Evolutionary conservation across 306 rosid species (phyloP).

Genomic region (Begonia loranthoides): DNA sequence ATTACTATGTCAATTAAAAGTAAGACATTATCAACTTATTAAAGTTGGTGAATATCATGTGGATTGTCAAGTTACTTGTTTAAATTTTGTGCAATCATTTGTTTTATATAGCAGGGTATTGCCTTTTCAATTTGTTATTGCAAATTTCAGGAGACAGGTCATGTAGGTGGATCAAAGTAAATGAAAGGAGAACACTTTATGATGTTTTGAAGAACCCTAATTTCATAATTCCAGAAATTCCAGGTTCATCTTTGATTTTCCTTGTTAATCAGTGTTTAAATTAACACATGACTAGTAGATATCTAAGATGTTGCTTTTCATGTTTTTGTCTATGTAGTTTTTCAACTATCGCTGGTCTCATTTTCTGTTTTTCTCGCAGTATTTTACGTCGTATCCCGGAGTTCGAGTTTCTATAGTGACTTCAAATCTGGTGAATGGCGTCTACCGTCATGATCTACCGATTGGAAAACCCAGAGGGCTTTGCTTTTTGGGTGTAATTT

Average conservation of each 20-base stretch:
- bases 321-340: background rate
- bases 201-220: slow-evolving; percentile 46
- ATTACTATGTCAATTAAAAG: too few species aligned
- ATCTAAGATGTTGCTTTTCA: background rate
- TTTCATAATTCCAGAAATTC: slow-evolving; percentile 59
- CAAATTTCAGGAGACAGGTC: slow-evolving; percentile 23
- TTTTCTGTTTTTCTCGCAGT: slow-evolving; percentile 40
- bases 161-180: slow-evolving; percentile 66
- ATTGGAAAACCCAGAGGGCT: too few species aligned
- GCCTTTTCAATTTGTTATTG: background rate
- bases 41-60: too few species aligned
- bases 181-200: slow-evolving; percentile 49
- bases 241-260: slow-evolving; percentile 31
- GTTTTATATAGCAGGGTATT: too few species aligned
- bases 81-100: too few species aligned
- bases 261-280: background rate
- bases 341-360: background rate
- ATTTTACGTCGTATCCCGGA: slow-evolving; percentile 66
- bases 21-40: too few species aligned
- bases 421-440: slow-evolving; percentile 83
- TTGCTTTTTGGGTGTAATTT: too few species aligned
- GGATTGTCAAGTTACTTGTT: too few species aligned
- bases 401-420: slow-evolving; percentile 54
- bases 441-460: slow-evolving; percentile 31
- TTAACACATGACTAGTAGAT: background rate